Evolutionary conservation across 306 rosid genomes (phyloP).

Genomic region (Amphicarpaea edgeworthii): DNA sequence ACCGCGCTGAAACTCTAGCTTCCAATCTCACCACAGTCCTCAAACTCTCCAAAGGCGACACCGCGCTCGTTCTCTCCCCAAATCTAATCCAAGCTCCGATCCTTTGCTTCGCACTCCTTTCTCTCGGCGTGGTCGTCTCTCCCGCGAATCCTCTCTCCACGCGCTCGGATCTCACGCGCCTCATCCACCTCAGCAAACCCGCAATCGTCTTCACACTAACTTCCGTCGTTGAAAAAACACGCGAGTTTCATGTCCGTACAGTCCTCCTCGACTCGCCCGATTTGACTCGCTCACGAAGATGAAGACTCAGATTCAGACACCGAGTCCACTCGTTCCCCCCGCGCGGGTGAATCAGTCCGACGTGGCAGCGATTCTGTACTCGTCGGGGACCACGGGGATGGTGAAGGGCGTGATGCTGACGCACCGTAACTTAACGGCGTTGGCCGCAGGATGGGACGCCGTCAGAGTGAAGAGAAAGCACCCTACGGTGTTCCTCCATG

Average conservation of each 20-base stretch:
- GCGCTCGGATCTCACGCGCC: conserved; percentile 50
- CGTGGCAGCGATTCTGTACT: conserved; percentile 59
- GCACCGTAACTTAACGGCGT: conserved; percentile 57
- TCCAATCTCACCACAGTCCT: conserved; percentile 44
- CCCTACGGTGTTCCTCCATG: conserved; percentile 48
- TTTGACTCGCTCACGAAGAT: conserved; percentile 49
- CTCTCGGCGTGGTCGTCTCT: conserved; percentile 61
- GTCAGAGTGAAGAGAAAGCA: conserved; percentile 7
- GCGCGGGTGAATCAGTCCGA: conserved; percentile 57
- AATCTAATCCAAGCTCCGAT: conserved; percentile 55
- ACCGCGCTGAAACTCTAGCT: conserved; percentile 48
- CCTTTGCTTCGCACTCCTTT: conserved; percentile 64
- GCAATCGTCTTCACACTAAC: conserved; percentile 54
- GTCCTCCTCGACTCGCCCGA: conserved; percentile 58
- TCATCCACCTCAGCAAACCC: conserved; percentile 48
- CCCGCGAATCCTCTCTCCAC: conserved; percentile 61
- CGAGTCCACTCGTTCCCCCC: background rate
- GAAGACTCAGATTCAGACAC: background rate
- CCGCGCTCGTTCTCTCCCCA: conserved; percentile 55
- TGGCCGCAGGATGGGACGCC: conserved; percentile 24
- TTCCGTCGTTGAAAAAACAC: conserved; percentile 18
- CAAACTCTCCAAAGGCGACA: conserved; percentile 59
- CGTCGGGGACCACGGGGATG: conserved; percentile 69
- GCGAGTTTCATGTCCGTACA: conserved; percentile 18
- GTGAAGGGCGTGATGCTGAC: conserved; percentile 64